Base-by-base conservation (phyloP, 176 grass and related monocot species). In the Carex scoparia region DNA sequence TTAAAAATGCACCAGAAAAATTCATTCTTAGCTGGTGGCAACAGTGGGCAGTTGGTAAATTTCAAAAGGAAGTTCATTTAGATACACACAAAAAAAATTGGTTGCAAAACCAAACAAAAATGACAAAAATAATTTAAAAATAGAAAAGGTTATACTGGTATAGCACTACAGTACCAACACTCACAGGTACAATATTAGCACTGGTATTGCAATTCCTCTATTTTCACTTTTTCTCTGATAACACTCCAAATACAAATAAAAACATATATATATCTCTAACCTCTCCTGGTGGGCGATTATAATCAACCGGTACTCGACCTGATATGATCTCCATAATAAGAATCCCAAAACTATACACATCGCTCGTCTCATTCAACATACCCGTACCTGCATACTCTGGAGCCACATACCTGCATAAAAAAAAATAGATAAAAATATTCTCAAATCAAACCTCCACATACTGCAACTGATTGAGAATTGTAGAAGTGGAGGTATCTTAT, bases 241-340 rank as follows among this genome's bases (percentile, higher is more conserved):
- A 28, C 9, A 72, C 2, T 44, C 4, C 2, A 12, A 57, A 57
- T 13, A 56, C 12, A 56, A 55, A 55, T 31, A 27, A 32, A 40
- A 40, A 40, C 38, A 78, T 53, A 32, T 7, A 54, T 7, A 79
- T 57, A 56, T 57, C 57, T 56, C 74, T 58, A 85, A 95, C 96
- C 89, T 99, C 96, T 55, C 93, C 91, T 66, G 91, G 91, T 64
- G 92, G 92, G 79, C 92, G 90, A 64, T 90, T 93, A 81, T 98
- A 98, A 89, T 98, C 95, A 56, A 98, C 91, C 5, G 95, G 95
- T 64, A 91, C 89, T 55, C 95, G 88, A 54, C 92, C 95, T 84
- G 92, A 91, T 90, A 98, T 90, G 80, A 94, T 93, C 86, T 98
- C 95, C 95, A 98, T 94, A 61, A 98, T 91, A 86, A 98, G 91